These are phyloP conservation scores for Acer saccharum DNA, from an alignment of 345 rosid species.

Conservation along the genomic window DNA sequence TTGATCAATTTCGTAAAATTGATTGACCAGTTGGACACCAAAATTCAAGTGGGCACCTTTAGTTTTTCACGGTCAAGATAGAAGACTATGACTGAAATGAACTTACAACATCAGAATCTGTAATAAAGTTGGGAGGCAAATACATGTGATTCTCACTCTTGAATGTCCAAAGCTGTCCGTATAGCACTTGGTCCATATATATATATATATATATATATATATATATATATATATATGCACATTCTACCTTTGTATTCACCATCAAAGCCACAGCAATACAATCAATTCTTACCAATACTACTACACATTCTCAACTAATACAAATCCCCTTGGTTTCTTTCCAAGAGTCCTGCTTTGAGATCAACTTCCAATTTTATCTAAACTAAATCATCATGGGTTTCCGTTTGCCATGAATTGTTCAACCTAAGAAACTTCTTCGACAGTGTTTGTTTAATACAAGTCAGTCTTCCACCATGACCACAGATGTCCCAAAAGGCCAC, in stretches of 20 bases:
- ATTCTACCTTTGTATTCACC: not conserved
- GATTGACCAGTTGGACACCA: not conserved
- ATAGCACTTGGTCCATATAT: not conserved
- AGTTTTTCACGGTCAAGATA: not conserved
- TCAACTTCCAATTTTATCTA: not conserved
- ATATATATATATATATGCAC: constrained; percentile 3
- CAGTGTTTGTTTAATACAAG: not conserved
- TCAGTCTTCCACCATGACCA: not conserved
- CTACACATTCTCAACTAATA: constrained; percentile 6
- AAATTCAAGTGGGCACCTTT: not conserved
- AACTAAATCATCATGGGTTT: constrained; percentile 19
- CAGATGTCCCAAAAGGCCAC: constrained; percentile 27
- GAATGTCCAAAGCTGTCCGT: not conserved
- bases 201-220: not conserved
- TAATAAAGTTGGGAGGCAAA: not conserved
- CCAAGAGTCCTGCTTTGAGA: constrained; percentile 11
- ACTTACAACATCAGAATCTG: not conserved
- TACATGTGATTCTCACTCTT: constrained; percentile 12
- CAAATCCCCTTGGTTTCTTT: not conserved
- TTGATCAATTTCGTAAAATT: not conserved
- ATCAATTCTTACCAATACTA: not conserved
- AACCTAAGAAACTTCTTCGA: constrained; percentile 11
- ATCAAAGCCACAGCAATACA: not conserved
- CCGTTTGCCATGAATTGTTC: constrained; percentile 13
- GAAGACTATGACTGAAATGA: not conserved